Base-by-base conservation (phyloP, 257 asterid species). In the Pogostemon cablin region DNA sequence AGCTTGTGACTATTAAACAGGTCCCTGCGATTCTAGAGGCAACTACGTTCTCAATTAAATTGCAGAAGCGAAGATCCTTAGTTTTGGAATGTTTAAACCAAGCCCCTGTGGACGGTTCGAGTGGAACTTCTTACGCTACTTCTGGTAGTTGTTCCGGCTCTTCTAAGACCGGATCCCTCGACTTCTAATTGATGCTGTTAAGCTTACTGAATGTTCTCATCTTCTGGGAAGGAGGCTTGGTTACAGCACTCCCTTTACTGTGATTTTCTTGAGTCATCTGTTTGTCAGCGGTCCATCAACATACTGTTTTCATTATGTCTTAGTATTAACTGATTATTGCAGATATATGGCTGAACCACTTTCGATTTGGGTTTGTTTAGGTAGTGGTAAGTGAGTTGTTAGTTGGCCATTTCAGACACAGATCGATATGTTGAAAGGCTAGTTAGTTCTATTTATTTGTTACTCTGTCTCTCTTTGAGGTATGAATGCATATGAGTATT, bases 51-150 rank as follows among this genome's bases (percentile, higher is more conserved):
- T 95, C 99, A 8, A 87, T 95, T 81, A 95, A 91, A 81, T 81
- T 91, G 80, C 86, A 84, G 49, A 95, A 82, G 80, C 81, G 96
- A 71, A 81, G 93, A 75, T 77, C 85, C 41, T 75, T 95, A 49
- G 35, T 71, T 68, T 74, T 95, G 81, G 98, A 95, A 72, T 86
- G 96, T 74, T 85, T 89, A 42, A 91, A 91, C 86, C 99, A 91
- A 80, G 99, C 99, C 47, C 98, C 98, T 0, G 93, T 95, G 2
- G 98, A 95, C 74, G 98, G 95, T 62, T 88, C 98, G 7, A 85
- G 88, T 72, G 99, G 98, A 62, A 81, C 71, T 66, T 91, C 98
- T 3, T 91, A 91, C 79, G 90, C 63, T 50, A 76, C 96, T 56
- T 81, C 96, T 44, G 88, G 96, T 69, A 76, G 86, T 71, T 89